A percentile compares a stretch with the other conserved stretches of the same genome.
phyloP scores from a whole-genome alignment of 2,329 filamentous ascomycete genomes.

The Ambrosiella xylebori region DNA sequence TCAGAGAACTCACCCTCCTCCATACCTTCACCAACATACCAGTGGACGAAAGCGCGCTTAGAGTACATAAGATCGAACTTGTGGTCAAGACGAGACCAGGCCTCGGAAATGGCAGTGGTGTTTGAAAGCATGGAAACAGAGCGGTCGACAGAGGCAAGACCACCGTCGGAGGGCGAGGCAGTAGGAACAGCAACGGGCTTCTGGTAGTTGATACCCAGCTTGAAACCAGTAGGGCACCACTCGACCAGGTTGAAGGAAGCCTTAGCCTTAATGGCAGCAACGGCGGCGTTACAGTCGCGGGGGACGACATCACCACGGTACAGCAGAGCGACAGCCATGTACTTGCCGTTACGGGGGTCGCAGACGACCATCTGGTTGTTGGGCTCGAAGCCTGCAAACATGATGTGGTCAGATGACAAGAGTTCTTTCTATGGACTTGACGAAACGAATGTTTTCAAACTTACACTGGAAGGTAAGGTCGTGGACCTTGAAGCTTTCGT shows the following conservation, averaged over 20 bases:
- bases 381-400: slow-evolving; percentile 48
- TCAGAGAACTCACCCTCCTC: slow-evolving; percentile 83
- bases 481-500: slow-evolving; percentile 75
- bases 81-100: slow-evolving; percentile 54
- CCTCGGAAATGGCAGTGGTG: slow-evolving; percentile 57
- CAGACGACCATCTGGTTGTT: slow-evolving; percentile 69
- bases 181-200: slow-evolving; percentile 43
- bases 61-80: slow-evolving; percentile 68
- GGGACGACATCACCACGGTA: slow-evolving; percentile 58
- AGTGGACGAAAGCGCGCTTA: slow-evolving; percentile 61
- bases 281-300: slow-evolving; percentile 50
- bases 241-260: slow-evolving; percentile 56
- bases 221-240: slow-evolving; percentile 62
- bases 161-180: slow-evolving; percentile 34
- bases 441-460: slow-evolving; percentile 16
- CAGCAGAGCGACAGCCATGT: slow-evolving; percentile 57
- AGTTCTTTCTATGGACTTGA: background rate
- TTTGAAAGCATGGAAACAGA: slow-evolving; percentile 57
- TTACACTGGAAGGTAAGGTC: slow-evolving; percentile 60
- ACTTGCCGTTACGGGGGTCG: slow-evolving; percentile 57
- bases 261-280: slow-evolving; percentile 53
- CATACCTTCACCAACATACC: slow-evolving; percentile 81
- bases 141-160: slow-evolving; percentile 43
- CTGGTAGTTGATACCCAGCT: slow-evolving; percentile 61
- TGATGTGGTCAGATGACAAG: background rate